phyloP scores from a whole-genome alignment of 768 basidiomycete species.

The Cytidiella melzeri region DNA sequence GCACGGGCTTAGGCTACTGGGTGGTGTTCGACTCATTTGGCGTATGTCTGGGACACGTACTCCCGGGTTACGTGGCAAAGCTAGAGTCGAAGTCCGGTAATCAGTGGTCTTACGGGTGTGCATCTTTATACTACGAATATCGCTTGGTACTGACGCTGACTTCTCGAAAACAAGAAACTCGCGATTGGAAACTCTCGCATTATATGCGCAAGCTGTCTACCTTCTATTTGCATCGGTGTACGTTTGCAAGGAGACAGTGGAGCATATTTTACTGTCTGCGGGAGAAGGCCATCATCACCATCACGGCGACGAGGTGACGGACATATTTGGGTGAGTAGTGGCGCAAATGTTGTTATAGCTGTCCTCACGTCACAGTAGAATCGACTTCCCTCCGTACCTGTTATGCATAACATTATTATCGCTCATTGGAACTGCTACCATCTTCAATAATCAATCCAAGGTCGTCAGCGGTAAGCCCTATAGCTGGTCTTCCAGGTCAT shows the following conservation, averaged over 20 bases:
- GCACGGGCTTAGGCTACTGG: slow-evolving; percentile 93
- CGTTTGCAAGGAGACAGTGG: slow-evolving; percentile 94
- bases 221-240: slow-evolving; percentile 93
- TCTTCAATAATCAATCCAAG: slow-evolving; percentile 59
- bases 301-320: slow-evolving; percentile 46
- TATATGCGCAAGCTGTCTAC: slow-evolving; percentile 91
- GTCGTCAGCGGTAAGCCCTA: slow-evolving; percentile 55
- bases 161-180: slow-evolving; percentile 39
- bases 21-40: slow-evolving; percentile 93
- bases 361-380: slow-evolving; percentile 33
- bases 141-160: neutral
- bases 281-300: slow-evolving; percentile 68
- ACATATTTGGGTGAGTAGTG: slow-evolving; percentile 33
- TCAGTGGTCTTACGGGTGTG: slow-evolving; percentile 59
- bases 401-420: slow-evolving; percentile 51
- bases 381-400: slow-evolving; percentile 61
- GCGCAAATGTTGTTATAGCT: slow-evolving; percentile 5
- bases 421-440: slow-evolving; percentile 47
- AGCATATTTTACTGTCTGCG: slow-evolving; percentile 78
- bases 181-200: slow-evolving; percentile 59
- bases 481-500: neutral
- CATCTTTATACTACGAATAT: slow-evolving; percentile 24
- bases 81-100: slow-evolving; percentile 25
- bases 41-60: slow-evolving; percentile 45
- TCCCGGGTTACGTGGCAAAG: slow-evolving; percentile 38